phyloP scores from a whole-genome alignment of 345 rosid species.

The Eucalyptus grandis region DNA sequence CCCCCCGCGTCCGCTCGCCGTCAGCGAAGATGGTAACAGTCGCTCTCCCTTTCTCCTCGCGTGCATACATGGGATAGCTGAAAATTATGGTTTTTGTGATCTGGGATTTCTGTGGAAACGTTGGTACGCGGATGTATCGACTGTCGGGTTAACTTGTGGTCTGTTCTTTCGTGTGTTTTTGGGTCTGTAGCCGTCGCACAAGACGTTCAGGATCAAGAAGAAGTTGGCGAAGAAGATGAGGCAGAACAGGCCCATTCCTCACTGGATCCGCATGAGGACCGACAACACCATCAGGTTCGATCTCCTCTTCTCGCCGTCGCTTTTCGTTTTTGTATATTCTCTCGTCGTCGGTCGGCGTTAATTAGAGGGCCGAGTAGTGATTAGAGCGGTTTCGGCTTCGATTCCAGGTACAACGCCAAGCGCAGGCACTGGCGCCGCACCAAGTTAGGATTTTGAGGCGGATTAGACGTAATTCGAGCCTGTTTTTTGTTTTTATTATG shows the following conservation, averaged over 20 bases:
- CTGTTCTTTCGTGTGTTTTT: not conserved
- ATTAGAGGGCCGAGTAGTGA: not conserved
- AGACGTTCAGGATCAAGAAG: slow-evolving; percentile 2
- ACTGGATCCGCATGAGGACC: slow-evolving; percentile 12
- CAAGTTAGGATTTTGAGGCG: slow-evolving; percentile 6
- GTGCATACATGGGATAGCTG: not conserved
- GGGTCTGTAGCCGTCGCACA: slow-evolving; percentile 4
- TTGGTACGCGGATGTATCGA: not conserved
- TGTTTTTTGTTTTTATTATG: not conserved
- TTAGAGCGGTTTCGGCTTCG: not conserved
- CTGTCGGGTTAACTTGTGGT: not conserved
- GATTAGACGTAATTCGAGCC: not conserved
- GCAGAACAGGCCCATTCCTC: slow-evolving; percentile 13
- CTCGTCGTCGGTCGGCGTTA: not conserved
- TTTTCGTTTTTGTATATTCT: not conserved
- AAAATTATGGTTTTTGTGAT: not conserved
- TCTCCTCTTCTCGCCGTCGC: not conserved
- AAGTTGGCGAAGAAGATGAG: slow-evolving; percentile 15
- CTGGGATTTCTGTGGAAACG: not conserved
- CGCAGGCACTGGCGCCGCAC: slow-evolving; percentile 15
- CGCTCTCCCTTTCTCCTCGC: accelerated
- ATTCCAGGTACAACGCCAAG: slow-evolving; percentile 7
- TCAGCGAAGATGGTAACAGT: not conserved
- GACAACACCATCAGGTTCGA: slow-evolving; percentile 7
- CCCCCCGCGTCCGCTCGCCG: accelerated